phyloP scores from a whole-genome alignment of 192 early-diverging fungal genomes.

The Entophlyctis luteolus region DNA sequence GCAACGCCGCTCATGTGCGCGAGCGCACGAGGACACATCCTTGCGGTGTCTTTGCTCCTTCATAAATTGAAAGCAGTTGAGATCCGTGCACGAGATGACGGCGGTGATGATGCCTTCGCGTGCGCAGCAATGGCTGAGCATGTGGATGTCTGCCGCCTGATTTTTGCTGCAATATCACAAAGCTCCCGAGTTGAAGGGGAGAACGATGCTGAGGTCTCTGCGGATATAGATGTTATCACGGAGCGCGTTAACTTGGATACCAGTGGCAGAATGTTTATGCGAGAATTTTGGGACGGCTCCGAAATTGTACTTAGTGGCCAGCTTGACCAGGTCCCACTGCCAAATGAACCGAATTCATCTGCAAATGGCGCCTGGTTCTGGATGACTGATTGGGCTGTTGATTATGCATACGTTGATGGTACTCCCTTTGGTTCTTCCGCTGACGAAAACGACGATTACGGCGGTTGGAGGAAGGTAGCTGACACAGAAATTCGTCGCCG shows the following conservation, averaged over 20 bases:
- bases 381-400: slow-evolving; percentile 78
- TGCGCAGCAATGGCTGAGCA: slow-evolving; percentile 66
- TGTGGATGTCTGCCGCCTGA: slow-evolving; percentile 61
- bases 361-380: too few species aligned
- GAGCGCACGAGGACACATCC: slow-evolving; percentile 63
- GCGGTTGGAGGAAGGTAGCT: too few species aligned
- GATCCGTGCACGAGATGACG: slow-evolving; percentile 57
- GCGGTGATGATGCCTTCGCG: slow-evolving; percentile 74
- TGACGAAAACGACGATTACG: slow-evolving; percentile 39
- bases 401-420: slow-evolving; percentile 35
- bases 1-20: slow-evolving; percentile 55
- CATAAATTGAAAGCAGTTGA: slow-evolving; percentile 57
- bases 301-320: too few species aligned
- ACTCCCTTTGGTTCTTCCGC: too few species aligned
- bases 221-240: too few species aligned
- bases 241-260: too few species aligned
- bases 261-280: too few species aligned
- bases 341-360: too few species aligned
- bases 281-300: too few species aligned
- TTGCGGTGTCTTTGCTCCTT: slow-evolving; percentile 64
- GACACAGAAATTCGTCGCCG: slow-evolving; percentile 65
- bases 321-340: too few species aligned
- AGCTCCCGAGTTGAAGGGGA: too few species aligned
- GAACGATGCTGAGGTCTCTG: too few species aligned
- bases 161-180: slow-evolving; percentile 47